Conservation (phyloP, 2,329 filamentous ascomycete species). For the Colletotrichum sp. region DNA sequence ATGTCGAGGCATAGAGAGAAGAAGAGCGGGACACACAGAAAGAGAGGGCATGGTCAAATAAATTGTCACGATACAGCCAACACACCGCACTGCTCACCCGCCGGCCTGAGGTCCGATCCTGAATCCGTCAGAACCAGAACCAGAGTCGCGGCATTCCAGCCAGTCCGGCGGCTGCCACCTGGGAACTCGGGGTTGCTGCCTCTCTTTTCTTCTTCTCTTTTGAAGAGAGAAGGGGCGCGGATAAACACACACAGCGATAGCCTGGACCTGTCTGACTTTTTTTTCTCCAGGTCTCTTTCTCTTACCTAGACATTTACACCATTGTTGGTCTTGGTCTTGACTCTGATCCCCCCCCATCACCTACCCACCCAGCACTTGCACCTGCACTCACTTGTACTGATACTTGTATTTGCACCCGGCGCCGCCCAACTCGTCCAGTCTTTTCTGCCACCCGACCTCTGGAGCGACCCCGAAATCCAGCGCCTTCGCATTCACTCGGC, state of each 20-base stretch:
- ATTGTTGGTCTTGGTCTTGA: not conserved
- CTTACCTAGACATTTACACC: not conserved
- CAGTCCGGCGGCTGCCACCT: not conserved
- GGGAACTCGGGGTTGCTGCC: not conserved
- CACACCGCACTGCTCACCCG: conserved; percentile 1
- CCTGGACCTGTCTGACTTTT: not conserved
- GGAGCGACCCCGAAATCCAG: not conserved
- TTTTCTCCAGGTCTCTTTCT: not conserved
- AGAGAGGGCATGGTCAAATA: not conserved
- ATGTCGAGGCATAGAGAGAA: not conserved
- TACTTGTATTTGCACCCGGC: not conserved
- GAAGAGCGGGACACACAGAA: not conserved
- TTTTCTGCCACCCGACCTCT: not conserved
- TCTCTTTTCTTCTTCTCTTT: not conserved
- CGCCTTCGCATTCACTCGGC: not conserved
- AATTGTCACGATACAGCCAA: not conserved
- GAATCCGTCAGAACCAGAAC: not conserved
- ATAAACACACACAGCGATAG: not conserved
- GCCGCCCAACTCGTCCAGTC: not conserved
- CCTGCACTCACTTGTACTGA: not conserved
- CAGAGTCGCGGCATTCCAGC: not conserved
- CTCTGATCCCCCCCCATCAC: not conserved
- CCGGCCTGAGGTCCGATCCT: not conserved
- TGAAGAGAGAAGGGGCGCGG: not conserved
- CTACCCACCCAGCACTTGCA: not conserved